A percentile compares a stretch with the other conserved stretches of the same genome.
Conservation (phyloP, 148 eudicot genomes). For the Heliosperma pusillum region DNA sequence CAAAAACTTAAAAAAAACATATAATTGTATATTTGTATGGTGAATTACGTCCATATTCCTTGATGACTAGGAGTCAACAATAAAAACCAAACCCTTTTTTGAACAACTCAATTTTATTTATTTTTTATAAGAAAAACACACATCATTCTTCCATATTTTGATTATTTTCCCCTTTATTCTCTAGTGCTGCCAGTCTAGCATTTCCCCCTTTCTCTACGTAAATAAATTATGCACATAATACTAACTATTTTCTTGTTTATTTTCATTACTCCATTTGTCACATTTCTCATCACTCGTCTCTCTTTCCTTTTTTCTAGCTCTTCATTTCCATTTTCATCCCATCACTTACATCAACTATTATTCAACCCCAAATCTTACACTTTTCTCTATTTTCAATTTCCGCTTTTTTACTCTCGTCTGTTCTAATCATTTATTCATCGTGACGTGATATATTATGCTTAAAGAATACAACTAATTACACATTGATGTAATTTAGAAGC, state of each 20-base stretch:
- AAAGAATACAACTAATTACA: background rate
- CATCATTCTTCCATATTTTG: background rate
- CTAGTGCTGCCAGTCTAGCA: slow-evolving; percentile 35
- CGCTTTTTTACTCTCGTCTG: background rate
- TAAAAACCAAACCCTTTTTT: slow-evolving; percentile 27
- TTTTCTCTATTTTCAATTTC: background rate
- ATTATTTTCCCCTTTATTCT: slow-evolving; percentile 19
- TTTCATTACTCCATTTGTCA: slow-evolving; percentile 13
- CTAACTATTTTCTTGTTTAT: background rate
- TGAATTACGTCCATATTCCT: slow-evolving; percentile 22
- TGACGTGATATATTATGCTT: background rate
- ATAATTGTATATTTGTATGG: background rate
- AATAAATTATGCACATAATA: background rate
- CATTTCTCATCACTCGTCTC: slow-evolving; percentile 15
- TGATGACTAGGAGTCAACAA: slow-evolving; percentile 22
- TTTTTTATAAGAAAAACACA: background rate
- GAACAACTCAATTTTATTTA: slow-evolving; percentile 18
- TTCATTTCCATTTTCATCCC: slow-evolving; percentile 24
- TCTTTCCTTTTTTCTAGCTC: slow-evolving; percentile 28
- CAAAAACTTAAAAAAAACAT: no score
- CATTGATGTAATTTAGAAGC: slow-evolving; percentile 9
- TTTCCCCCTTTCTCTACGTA: slow-evolving; percentile 19
- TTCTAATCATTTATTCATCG: background rate
- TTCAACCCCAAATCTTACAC: background rate
- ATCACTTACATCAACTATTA: background rate